A percentile compares a stretch with the other conserved stretches of the same genome.
phyloP scores from a whole-genome alignment of 768 basidiomycete genomes.

The Coprinopsis cinerea region DNA sequence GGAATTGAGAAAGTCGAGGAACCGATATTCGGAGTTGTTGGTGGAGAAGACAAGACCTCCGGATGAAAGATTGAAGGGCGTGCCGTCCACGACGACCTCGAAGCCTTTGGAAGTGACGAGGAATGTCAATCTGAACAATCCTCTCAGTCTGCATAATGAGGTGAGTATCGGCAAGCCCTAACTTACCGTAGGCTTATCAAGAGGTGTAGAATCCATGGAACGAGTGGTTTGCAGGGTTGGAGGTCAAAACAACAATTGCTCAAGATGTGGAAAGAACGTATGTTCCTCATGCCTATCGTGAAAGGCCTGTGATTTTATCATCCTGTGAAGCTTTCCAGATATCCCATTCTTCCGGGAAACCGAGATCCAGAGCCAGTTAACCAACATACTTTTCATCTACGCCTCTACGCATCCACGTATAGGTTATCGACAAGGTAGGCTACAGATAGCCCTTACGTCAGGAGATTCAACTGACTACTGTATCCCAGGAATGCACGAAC shows the following conservation, averaged over 20 bases:
- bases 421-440: constrained; percentile 79
- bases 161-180: too few species aligned
- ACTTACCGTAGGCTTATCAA: not conserved
- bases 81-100: constrained; percentile 25
- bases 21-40: constrained; percentile 51
- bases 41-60: constrained; percentile 75
- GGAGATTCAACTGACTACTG: not conserved
- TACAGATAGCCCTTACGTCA: not conserved
- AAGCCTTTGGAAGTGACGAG: constrained; percentile 24
- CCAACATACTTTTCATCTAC: constrained; percentile 84
- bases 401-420: constrained; percentile 72
- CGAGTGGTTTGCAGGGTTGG: constrained; percentile 86
- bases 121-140: constrained; percentile 71
- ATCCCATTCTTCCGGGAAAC: constrained; percentile 80
- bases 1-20: constrained; percentile 45
- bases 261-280: constrained; percentile 97
- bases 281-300: constrained; percentile 25
- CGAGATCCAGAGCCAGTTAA: constrained; percentile 72
- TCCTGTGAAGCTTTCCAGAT: constrained; percentile 83
- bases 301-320: not conserved
- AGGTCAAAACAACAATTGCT: constrained; percentile 80
- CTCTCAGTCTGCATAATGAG: constrained; percentile 73
- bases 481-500: constrained; percentile 86
- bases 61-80: constrained; percentile 63
- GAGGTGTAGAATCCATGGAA: constrained; percentile 83